Evolutionary conservation across 2,329 filamentous ascomycete species (phyloP), one percentile per base, ranked within the genome.

Genomic region (Colletotrichum sojae): DNA sequence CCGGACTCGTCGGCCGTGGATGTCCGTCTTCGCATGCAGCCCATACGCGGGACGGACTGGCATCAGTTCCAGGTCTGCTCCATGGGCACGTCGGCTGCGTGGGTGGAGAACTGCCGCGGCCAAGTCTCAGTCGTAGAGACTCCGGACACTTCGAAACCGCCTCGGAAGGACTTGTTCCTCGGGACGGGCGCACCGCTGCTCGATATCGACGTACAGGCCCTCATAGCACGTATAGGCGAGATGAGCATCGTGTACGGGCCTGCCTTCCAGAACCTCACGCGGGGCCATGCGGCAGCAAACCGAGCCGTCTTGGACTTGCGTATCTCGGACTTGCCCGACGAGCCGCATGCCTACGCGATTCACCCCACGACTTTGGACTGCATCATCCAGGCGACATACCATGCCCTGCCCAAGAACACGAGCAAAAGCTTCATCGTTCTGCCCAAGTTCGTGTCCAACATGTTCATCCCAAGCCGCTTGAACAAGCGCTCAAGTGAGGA

Each of bases 301-400:
- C 40, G 40, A 13, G 40, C 40, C 40, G 16, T 43, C 10, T 12
- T 18, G 12, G 18, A 52, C 49, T 22, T 22, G 13, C 13, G 13
- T 8, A 52, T 52, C 25, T 13, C 49, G 12, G 15, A 52, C 49
- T 8, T 13, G 25, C 18, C 18, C 18, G 49, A 5, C 10, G 40
- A 27, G 25, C 25, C 25, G 25, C 25, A 27, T 27, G 25, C 25
- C 25, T 27, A 27, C 25, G 25, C 25, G 18, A 20, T 52, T 12
- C 49, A 52, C 49, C 49, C 49, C 13, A 52, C 49, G 12, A 52
- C 49, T 5, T 20, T 52, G 49, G 49, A 52, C 25, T 52, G 13
- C 49, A 52, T 52, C 18, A 12, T 52, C 4, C 49, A 52, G 25
- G 49, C 49, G 12, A 16, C 18, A 13, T 52, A 16, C 25, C 13